These are phyloP conservation scores for Limnomonas spitsbergensis DNA, from an alignment of 139 green algal genomes.

Conservation along the genomic window DNA sequence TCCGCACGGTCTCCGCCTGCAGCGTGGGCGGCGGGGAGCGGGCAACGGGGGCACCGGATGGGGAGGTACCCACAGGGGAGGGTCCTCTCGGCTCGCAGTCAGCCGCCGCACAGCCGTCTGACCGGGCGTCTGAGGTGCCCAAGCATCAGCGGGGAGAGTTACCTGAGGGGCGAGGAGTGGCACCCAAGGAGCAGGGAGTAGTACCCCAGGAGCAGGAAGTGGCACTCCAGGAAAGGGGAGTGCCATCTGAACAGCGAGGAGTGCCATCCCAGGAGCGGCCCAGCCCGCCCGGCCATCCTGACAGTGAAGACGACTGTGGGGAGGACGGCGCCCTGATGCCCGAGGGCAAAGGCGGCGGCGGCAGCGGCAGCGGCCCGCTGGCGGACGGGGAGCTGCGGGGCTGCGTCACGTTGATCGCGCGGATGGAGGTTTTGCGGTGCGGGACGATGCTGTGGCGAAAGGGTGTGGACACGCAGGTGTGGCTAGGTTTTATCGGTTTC, in stretches of 20 bases:
- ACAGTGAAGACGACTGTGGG: background rate
- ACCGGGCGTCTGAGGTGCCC: background rate
- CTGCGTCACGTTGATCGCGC: background rate
- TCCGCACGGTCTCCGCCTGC: background rate
- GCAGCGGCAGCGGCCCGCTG: background rate
- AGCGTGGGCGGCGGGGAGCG: background rate
- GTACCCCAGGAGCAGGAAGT: background rate
- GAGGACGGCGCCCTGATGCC: background rate
- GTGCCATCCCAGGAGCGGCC: background rate
- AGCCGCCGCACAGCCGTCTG: background rate
- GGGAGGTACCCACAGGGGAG: too few relatives aligned
- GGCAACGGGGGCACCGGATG: too few relatives aligned
- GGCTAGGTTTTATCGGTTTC: background rate
- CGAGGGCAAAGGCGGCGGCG: background rate
- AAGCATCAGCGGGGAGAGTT: too few relatives aligned
- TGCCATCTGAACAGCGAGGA: background rate
- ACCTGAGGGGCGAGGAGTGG: too few relatives aligned
- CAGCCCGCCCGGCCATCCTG: background rate
- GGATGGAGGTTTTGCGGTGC: background rate
- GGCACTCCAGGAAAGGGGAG: background rate
- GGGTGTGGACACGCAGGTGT: background rate
- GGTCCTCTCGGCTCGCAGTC: too few relatives aligned
- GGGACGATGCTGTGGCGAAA: constrained; percentile 3
- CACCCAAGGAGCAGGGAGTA: background rate
- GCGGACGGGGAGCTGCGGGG: background rate